Conservation (phyloP, 176 grass and related monocot species). For the Hordeum marinum region DNA sequence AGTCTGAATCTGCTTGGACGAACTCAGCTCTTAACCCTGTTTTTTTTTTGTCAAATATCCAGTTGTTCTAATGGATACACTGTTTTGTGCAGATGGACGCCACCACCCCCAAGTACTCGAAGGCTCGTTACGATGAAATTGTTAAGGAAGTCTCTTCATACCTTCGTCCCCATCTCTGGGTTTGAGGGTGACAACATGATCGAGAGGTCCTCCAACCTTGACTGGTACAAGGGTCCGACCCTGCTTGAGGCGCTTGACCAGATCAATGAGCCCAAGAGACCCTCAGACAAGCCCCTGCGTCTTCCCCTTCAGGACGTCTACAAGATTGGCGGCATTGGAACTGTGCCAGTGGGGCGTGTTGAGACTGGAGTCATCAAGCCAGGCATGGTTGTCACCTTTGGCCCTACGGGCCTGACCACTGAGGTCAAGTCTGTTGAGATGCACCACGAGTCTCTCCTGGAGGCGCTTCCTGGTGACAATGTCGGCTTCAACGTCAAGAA, state of each 20-base stretch:
- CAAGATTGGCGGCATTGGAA: slow-evolving; percentile 81
- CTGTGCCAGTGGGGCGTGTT: slow-evolving; percentile 66
- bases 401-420: slow-evolving; percentile 63
- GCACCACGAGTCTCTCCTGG: slow-evolving; percentile 65
- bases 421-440: slow-evolving; percentile 87
- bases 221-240: slow-evolving; percentile 88
- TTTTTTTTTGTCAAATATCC: no score
- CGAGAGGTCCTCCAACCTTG: slow-evolving; percentile 69
- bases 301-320: slow-evolving; percentile 81
- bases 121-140: slow-evolving; percentile 67
- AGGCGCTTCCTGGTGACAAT: slow-evolving; percentile 66
- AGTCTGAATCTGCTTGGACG: no score
- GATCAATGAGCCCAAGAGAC: slow-evolving; percentile 67
- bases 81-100: slow-evolving; percentile 53
- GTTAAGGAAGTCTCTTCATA: slow-evolving; percentile 74
- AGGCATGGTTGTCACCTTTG: slow-evolving; percentile 65
- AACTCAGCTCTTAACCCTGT: no score
- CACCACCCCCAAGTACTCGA: slow-evolving; percentile 77
- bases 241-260: slow-evolving; percentile 67
- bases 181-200: slow-evolving; percentile 93
- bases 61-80: no score
- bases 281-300: slow-evolving; percentile 78
- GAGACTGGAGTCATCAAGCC: slow-evolving; percentile 65
- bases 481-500: slow-evolving; percentile 83
- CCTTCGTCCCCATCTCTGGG: slow-evolving; percentile 73